Base-by-base conservation (phyloP, 768 basidiomycete species). In the Harrya chromipes region DNA sequence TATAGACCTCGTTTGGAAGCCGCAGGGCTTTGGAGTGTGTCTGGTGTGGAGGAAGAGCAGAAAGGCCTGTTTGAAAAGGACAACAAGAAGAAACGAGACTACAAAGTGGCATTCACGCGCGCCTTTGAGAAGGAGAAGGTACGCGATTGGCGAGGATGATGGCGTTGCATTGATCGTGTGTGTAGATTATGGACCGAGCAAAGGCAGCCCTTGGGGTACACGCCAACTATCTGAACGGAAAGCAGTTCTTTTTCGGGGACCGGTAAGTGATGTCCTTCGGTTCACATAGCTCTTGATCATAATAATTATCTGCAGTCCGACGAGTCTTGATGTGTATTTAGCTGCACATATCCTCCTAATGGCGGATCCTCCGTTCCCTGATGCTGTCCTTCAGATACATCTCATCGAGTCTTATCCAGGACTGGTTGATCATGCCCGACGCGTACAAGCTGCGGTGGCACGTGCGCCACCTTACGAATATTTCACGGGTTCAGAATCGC, bases 321-420 rank as follows among this genome's bases (percentile, higher is more conserved):
- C 84, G 1, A 74, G 77, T 5, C 64, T 90, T 16, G 90, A 92
- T 53, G 63, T 85, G 20, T 62, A 81, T 33, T 68, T 90, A 17
- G 85, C 89, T 16, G 78, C 87, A 6, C 85, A 89, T 53, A 70
- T 85, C 23, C 73, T 88, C 27, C 71, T 89, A 27, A 68, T 90
- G 4, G 52, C 74, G 4, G 66, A 76, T 39, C 78, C 83, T 6
- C 77, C 80, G 33, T 84, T 83, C 48, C 82, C 85, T 1, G 82
- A 89, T 55, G 67, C 80, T 3, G 62, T 82, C 14, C 53, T 91
- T 8, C 73, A 77, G 59, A 71, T 73, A 52, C 73, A 86, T 4
- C 62, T 90, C 9, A 60, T 59, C 2, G 76, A 78, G 6, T 75
- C 77, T 4, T 89, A 83, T 61, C 77, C 85, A 1, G 61, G 70